Evolutionary conservation across 345 rosid genomes (phyloP).

Genomic region (Gossypium raimondii): DNA sequence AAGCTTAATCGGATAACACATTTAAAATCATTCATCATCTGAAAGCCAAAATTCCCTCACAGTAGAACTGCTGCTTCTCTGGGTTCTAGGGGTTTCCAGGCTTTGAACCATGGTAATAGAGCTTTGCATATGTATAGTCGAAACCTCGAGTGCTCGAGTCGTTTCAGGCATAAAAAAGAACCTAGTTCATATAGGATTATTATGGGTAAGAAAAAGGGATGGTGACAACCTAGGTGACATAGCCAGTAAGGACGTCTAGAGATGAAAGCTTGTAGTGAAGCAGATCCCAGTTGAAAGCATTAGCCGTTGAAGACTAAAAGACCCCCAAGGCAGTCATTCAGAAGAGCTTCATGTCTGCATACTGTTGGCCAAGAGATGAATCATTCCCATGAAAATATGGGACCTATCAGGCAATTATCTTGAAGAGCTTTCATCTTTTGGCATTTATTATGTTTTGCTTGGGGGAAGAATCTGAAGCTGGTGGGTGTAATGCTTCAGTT

Average conservation of each 20-base stretch:
- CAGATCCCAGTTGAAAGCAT: background rate
- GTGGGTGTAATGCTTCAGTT: background rate
- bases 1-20: slow-evolving; percentile 10
- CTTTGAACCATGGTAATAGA: background rate
- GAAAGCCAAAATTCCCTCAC: background rate
- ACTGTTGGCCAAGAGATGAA: background rate
- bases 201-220: background rate
- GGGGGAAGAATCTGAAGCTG: background rate
- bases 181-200: background rate
- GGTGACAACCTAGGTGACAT: background rate
- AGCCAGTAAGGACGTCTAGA: background rate
- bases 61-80: background rate
- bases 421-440: background rate
- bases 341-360: background rate
- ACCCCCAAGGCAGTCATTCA: background rate
- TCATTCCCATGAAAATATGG: background rate
- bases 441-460: background rate
- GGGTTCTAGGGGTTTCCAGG: background rate
- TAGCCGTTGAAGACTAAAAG: background rate
- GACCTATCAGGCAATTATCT: background rate
- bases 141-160: background rate
- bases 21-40: slow-evolving; percentile 2
- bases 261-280: background rate
- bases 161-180: background rate
- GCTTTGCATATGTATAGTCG: background rate